These are phyloP conservation scores for Trametes versicolor DNA, from an alignment of 1,284 basidiomycete species.

Conservation along the genomic window DNA sequence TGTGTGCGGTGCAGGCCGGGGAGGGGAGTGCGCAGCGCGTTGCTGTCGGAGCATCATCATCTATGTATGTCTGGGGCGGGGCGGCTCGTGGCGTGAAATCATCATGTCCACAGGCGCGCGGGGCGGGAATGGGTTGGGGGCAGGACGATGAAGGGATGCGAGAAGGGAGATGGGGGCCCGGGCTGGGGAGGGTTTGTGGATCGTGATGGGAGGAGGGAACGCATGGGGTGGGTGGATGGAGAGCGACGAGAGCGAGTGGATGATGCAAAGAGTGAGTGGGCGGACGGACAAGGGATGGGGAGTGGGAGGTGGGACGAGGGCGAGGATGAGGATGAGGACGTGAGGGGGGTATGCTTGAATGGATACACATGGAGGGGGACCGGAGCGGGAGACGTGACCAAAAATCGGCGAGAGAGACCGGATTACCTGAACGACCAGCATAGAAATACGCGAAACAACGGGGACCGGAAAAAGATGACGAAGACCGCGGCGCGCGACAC, in stretches of 20 bases:
- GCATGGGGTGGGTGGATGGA: background rate
- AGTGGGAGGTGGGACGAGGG: background rate
- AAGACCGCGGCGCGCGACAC: too few species aligned
- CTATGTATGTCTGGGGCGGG: too few species aligned
- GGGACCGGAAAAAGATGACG: too few species aligned
- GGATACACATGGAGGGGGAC: slow-evolving; percentile 6
- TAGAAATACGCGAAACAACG: background rate
- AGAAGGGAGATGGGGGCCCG: background rate
- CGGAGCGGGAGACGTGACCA: background rate
- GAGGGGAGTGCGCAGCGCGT: slow-evolving; percentile 2
- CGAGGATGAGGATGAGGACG: background rate
- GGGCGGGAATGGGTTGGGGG: background rate
- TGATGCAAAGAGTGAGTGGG: slow-evolving; percentile 9
- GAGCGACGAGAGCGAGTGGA: slow-evolving; percentile 20
- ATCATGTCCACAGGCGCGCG: too few species aligned
- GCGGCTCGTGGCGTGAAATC: background rate
- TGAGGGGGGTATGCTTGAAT: slow-evolving; percentile 7
- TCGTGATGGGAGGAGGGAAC: background rate
- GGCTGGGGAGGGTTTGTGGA: background rate
- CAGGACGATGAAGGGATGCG: background rate
- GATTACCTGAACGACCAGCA: background rate
- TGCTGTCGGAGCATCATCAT: background rate
- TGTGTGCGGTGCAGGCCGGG: slow-evolving; percentile 10
- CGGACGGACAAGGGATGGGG: background rate
- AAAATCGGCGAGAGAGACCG: background rate